Evolutionary conservation across 768 basidiomycete genomes (phyloP).

Genomic region (Rhodocollybia butyracea): DNA sequence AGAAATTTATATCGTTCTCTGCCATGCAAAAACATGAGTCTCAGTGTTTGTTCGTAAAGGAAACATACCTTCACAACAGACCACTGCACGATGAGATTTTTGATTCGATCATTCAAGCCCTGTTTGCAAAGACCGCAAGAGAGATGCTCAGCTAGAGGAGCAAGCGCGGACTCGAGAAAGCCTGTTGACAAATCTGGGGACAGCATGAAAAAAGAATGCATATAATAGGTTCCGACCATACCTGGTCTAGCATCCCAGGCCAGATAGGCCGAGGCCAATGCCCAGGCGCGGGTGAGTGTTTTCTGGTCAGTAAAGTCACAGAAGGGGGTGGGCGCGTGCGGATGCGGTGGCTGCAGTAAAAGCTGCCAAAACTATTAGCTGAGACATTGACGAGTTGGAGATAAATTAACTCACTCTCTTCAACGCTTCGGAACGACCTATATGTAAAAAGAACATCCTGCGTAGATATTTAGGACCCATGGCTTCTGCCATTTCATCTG

Average conservation of each 20-base stretch:
- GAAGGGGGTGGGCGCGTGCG: slow-evolving; percentile 63
- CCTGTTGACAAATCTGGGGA: slow-evolving; percentile 65
- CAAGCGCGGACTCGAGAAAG: slow-evolving; percentile 69
- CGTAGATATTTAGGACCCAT: slow-evolving; percentile 80
- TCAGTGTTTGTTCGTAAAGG: neutral
- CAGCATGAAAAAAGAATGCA: slow-evolving; percentile 12
- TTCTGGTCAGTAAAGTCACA: slow-evolving; percentile 80
- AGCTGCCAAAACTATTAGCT: slow-evolving; percentile 20
- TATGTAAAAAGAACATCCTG: slow-evolving; percentile 79
- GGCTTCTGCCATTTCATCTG: slow-evolving; percentile 64
- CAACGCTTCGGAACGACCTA: slow-evolving; percentile 78
- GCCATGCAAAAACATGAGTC: neutral
- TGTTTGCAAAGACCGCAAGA: slow-evolving; percentile 66
- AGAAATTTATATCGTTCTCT: slow-evolving; percentile 54
- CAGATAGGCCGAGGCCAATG: slow-evolving; percentile 76
- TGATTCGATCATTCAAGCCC: slow-evolving; percentile 62
- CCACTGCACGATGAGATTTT: slow-evolving; percentile 71
- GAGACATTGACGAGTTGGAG: neutral
- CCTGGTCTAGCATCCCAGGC: slow-evolving; percentile 84
- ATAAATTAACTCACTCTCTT: slow-evolving; percentile 43
- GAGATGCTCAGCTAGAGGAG: slow-evolving; percentile 66
- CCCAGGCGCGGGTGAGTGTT: slow-evolving; percentile 78
- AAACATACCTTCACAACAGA: slow-evolving; percentile 67
- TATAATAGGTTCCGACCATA: slow-evolving; percentile 24
- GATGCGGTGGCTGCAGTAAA: slow-evolving; percentile 68